phyloP scores from a whole-genome alignment of 2,329 filamentous ascomycete species.

The Fusarium lateritium region DNA sequence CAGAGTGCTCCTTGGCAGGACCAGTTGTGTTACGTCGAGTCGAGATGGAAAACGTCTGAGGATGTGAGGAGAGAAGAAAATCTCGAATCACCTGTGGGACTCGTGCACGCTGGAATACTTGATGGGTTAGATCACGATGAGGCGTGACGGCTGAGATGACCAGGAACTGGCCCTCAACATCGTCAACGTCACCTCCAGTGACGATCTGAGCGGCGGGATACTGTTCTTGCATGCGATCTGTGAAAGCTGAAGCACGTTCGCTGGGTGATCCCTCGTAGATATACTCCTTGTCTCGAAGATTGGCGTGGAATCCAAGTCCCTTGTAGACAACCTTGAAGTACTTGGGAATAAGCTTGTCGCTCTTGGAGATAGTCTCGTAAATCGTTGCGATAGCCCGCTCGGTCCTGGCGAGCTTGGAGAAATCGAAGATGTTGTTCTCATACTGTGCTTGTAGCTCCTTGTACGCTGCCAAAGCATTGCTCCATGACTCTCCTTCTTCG shows the following conservation, averaged over 20 bases:
- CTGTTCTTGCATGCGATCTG: constrained; percentile 91
- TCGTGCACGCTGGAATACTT: constrained; percentile 89
- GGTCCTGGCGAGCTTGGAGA: constrained; percentile 88
- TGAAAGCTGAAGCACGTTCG: constrained; percentile 85
- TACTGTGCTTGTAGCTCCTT: constrained; percentile 94
- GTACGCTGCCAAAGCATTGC: constrained; percentile 88
- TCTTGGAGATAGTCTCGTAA: constrained; percentile 89
- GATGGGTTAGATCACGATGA: constrained; percentile 85
- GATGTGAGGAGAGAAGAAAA: constrained; percentile 83
- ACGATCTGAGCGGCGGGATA: constrained; percentile 89
- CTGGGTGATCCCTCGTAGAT: constrained; percentile 87
- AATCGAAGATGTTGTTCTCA: constrained; percentile 90
- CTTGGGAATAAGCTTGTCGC: constrained; percentile 81
- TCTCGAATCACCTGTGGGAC: constrained; percentile 89
- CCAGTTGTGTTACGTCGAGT: constrained; percentile 79
- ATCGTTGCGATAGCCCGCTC: constrained; percentile 93
- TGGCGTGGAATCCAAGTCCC: constrained; percentile 87
- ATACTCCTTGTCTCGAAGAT: constrained; percentile 89
- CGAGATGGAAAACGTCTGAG: constrained; percentile 84
- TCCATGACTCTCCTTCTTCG: constrained; percentile 95
- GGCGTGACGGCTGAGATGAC: constrained; percentile 85
- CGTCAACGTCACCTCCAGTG: constrained; percentile 76
- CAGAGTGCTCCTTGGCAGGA: constrained; percentile 78
- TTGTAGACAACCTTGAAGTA: constrained; percentile 95
- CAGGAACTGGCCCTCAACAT: constrained; percentile 91